phyloP scores from a whole-genome alignment of 108 stramenopile genomes.

The Fistulifera solaris region DNA sequence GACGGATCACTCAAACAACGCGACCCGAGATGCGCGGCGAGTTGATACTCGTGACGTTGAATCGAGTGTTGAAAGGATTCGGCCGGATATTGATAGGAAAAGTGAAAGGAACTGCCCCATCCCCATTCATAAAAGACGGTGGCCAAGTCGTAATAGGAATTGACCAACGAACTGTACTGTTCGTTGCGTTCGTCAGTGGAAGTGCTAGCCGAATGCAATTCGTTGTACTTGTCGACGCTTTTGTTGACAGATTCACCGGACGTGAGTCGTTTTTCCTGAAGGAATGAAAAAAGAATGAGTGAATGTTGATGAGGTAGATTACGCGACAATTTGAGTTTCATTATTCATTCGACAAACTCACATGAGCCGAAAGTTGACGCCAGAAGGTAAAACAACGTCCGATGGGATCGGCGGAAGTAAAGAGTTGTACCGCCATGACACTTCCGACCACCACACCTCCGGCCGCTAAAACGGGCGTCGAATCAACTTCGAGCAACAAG shows the following conservation, averaged over 20 bases:
- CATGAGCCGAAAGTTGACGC: constrained; percentile 40
- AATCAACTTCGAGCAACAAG: neutral
- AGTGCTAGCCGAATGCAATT: constrained; percentile 28
- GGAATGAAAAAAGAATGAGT: neutral
- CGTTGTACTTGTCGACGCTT: constrained; percentile 39
- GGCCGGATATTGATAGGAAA: constrained; percentile 64
- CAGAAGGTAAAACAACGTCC: constrained; percentile 34
- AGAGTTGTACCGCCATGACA: constrained; percentile 25
- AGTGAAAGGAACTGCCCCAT: constrained; percentile 90
- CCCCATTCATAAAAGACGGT: constrained; percentile 96
- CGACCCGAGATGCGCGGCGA: constrained; percentile 51
- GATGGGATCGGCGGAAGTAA: constrained; percentile 43
- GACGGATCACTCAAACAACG: constrained; percentile 1
- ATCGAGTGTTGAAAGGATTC: constrained; percentile 82
- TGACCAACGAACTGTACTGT: constrained; percentile 70
- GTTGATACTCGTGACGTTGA: constrained; percentile 82
- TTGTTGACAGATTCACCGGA: constrained; percentile 31
- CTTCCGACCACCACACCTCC: constrained; percentile 13
- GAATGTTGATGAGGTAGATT: neutral
- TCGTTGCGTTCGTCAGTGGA: constrained; percentile 29
- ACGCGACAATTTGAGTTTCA: too few relatives aligned
- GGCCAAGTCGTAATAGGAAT: constrained; percentile 87
- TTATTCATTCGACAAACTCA: too few relatives aligned
- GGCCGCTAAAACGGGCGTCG: constrained; percentile 3
- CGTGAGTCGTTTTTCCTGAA: constrained; percentile 40